phyloP scores from a whole-genome alignment of 129 eudicot species.

The Chrysanthemum lavandulifolium region DNA sequence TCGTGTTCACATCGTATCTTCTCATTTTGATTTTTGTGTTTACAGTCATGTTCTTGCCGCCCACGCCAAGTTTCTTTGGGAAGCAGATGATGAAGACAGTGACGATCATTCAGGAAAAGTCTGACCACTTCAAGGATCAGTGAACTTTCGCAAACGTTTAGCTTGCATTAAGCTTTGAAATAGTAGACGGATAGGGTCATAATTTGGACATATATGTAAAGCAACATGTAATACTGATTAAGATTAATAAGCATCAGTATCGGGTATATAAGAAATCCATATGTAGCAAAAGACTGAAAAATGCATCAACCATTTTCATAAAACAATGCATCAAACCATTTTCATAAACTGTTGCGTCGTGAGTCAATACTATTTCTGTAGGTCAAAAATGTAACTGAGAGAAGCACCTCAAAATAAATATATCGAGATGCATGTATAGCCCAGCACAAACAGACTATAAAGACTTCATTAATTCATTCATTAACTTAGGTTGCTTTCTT shows the following conservation, averaged over 20 bases:
- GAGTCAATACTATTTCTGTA: slow-evolving; percentile 32
- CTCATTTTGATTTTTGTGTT: background rate
- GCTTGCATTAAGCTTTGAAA: background rate
- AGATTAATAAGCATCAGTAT: no score
- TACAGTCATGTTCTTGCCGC: slow-evolving; percentile 65
- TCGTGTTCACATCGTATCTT: background rate
- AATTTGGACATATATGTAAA: background rate
- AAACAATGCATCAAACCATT: slow-evolving; percentile 12
- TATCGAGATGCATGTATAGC: slow-evolving; percentile 25
- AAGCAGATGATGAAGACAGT: slow-evolving; percentile 38
- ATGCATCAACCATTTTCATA: slow-evolving; percentile 5
- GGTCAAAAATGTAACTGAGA: slow-evolving; percentile 32
- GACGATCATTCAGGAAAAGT: background rate
- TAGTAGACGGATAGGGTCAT: background rate
- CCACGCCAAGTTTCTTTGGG: slow-evolving; percentile 81
- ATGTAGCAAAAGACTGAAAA: slow-evolving; percentile 4
- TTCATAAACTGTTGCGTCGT: slow-evolving; percentile 15
- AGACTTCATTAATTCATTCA: slow-evolving; percentile 1
- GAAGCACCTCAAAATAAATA: slow-evolving; percentile 26
- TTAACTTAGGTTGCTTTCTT: slow-evolving; percentile 23
- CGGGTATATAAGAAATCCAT: no score
- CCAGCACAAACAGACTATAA: slow-evolving; percentile 27
- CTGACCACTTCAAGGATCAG: background rate
- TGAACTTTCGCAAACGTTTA: background rate
- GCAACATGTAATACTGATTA: no score